Evolutionary conservation across 805 yeast genomes (phyloP), one percentile per base, ranked within the genome.

Genomic region (Monosporozyma unispora): DNA sequence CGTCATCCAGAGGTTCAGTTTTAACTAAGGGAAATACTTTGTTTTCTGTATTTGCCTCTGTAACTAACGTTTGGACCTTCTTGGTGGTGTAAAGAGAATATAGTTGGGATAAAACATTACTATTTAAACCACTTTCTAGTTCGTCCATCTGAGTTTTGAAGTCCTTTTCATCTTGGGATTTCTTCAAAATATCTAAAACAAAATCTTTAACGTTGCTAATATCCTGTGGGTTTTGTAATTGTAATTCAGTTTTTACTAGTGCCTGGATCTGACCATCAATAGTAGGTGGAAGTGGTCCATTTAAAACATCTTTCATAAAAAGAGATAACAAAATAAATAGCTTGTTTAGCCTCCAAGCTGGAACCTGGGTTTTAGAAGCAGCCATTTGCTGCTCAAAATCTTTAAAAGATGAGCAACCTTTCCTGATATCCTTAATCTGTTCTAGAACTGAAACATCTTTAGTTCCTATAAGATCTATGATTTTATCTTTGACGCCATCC

Each of bases 221-320:
- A 31, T 57, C 57, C 10, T 29, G 7, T 18, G 22, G 27, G 35
- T 40, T 18, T 3, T 27, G 21, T 12, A 59, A 29, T 12, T 50
- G 49, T 7, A 64, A 31, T 4, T 51, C 50, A 8, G 44, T 40
- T 21, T 49, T 47, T 23, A 62, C 45, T 8, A 61, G 46, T 10
- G 46, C 25, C 2, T 48, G 18, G 5, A 44, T 33, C 14, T 11
- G 11, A 16, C 11, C n/a, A 5, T 44, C 39, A 10, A 44, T n/a
- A 14, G 79, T 55, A 50, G 81, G 35, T 69, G 66, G 3, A 69
- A 59, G 8, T 73, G 77, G 1, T 64, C 50, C 9, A 60, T 50
- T 14, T 48, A 42, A 5, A 53, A 48, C 29, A 69, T 59, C 35
- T 57, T 42, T 47, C 46, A 25, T 54, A 46, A 35, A 22, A 41